These are phyloP conservation scores for Globisporangium cystogenes DNA, from an alignment of 352 stramenopile genomes.

Conservation along the genomic window DNA sequence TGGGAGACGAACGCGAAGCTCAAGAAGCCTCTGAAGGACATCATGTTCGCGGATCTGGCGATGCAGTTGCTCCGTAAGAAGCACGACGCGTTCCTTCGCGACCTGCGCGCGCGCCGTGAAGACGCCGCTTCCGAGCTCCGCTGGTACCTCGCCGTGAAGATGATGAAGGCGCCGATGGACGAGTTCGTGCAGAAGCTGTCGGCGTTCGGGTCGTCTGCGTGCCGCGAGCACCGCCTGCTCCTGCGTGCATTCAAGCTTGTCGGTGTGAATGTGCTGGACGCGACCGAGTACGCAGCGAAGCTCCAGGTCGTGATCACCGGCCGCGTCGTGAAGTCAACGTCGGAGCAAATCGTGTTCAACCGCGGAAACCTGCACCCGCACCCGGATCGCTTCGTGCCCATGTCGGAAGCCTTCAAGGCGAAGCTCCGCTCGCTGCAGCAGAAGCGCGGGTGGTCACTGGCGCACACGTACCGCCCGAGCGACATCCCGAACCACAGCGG, in stretches of 20 bases:
- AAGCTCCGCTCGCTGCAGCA: conserved; percentile 24
- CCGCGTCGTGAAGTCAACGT: conserved; percentile 11
- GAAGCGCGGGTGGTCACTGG: conserved; percentile 24
- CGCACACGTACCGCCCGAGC: conserved; percentile 38
- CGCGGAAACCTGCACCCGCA: conserved; percentile 53
- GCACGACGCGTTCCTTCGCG: conserved; percentile 38
- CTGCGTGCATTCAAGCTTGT: conserved; percentile 37
- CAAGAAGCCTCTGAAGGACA: conserved; percentile 15
- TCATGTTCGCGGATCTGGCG: conserved; percentile 21
- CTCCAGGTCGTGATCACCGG: conserved; percentile 44
- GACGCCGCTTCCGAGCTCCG: conserved; percentile 28
- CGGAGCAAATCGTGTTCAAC: conserved; percentile 47
- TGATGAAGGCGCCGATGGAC: conserved; percentile 17
- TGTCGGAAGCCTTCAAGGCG: conserved; percentile 30
- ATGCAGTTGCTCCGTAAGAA: conserved; percentile 50
- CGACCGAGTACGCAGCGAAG: conserved; percentile 40
- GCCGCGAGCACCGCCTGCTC: conserved; percentile 39
- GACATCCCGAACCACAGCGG: conserved; percentile 29
- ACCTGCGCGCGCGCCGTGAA: conserved; percentile 27
- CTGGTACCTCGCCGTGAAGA: conserved; percentile 33
- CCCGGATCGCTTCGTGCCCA: conserved; percentile 32
- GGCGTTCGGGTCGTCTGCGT: conserved; percentile 15
- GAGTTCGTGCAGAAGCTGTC: conserved; percentile 23
- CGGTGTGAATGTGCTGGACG: conserved; percentile 16
- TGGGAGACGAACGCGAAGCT: conserved; percentile 31